Evolutionary conservation across 2,329 filamentous ascomycete species (phyloP).

Genomic region (Aspergillus latus): DNA sequence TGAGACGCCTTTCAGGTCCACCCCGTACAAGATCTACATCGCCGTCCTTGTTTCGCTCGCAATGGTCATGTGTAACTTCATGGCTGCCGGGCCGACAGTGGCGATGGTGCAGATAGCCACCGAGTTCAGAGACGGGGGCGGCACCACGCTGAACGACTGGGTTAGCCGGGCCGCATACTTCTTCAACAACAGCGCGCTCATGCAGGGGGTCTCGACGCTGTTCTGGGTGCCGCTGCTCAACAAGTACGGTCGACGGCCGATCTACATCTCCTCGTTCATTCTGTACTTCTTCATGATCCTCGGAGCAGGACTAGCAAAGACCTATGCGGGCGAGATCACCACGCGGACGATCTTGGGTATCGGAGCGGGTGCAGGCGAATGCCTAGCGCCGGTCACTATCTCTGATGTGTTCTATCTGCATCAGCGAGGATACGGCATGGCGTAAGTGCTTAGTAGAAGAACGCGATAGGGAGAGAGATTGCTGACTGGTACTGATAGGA

Average conservation of each 20-base stretch:
- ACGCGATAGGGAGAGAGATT: no score
- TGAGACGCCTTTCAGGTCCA: no score
- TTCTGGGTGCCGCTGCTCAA: conserved; percentile 40
- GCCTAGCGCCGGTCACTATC: conserved; percentile 51
- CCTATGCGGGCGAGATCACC: conserved; percentile 28
- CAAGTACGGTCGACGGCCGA: conserved; percentile 38
- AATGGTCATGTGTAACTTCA: conserved; percentile 46
- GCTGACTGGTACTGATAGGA: no score
- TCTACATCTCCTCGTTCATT: conserved; percentile 20
- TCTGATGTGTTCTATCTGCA: conserved; percentile 38
- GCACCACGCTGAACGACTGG: background rate
- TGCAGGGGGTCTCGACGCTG: conserved; percentile 48
- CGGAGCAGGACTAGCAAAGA: conserved; percentile 37
- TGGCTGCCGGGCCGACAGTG: conserved; percentile 56
- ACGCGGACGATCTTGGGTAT: conserved; percentile 41
- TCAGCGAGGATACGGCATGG: conserved; percentile 10
- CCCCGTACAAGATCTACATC: no score
- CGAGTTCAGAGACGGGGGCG: conserved; percentile 48
- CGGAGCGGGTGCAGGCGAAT: conserved; percentile 54
- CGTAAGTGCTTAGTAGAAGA: background rate
- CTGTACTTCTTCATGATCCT: conserved; percentile 36
- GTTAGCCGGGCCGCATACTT: conserved; percentile 48
- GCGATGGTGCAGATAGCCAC: conserved; percentile 51
- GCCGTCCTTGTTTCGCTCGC: background rate
- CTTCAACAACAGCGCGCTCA: conserved; percentile 53